Evolutionary conservation across 352 stramenopile species (phyloP), one percentile per base, ranked within the genome.

Genomic region (Phytophthora macrochlamydospora): DNA sequence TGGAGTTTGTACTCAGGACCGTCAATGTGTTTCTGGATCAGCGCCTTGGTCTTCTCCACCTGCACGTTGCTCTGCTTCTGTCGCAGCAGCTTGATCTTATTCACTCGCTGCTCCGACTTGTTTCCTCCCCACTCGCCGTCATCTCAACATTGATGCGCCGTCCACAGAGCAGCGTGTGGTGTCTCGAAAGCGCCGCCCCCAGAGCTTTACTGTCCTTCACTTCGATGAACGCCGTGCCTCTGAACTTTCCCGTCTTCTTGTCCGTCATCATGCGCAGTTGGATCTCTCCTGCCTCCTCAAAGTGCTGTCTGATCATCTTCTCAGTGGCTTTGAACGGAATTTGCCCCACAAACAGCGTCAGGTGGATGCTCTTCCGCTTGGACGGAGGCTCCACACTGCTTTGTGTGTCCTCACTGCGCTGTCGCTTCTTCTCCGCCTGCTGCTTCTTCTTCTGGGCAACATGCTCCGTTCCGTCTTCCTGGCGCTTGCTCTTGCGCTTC

Each of bases 101-200:
- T 80, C 12, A 76, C 76, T 37, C 87, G 84, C 45, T 83, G 79
- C 73, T 91, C 76, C 54, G 87, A 95, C 60, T 95, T 95, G 65
- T 80, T 94, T 57, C 88, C 88, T 4, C 86, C 88, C 88, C 88
- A 29, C 85, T 86, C 12, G 86, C 86, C 13, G 88, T 95, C 52
- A 94, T 71, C 55, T 95, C 88, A n/a, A 95, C 88, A 56, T 95
- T 95, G 59, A 95, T 95, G 37, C 88, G 86, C 24, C 88, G 88
- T 12, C 86, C 85, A 29, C 89, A 76, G 14, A 95, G 57, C 56
- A 95, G 70, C 59, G 85, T 90, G 66, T 95, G 88, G 66, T 95
- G 88, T 14, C 85, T 81, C 35, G 83, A 89, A 6, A 95, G 75
- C 9, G 88, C 88, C 0, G 86, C 86, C 7, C 86, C 88, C 4